Percentiles rank a stretch among this genome's conserved stretches.
Conservation (phyloP, 306 rosid genomes). For the Morella rubra region DNA sequence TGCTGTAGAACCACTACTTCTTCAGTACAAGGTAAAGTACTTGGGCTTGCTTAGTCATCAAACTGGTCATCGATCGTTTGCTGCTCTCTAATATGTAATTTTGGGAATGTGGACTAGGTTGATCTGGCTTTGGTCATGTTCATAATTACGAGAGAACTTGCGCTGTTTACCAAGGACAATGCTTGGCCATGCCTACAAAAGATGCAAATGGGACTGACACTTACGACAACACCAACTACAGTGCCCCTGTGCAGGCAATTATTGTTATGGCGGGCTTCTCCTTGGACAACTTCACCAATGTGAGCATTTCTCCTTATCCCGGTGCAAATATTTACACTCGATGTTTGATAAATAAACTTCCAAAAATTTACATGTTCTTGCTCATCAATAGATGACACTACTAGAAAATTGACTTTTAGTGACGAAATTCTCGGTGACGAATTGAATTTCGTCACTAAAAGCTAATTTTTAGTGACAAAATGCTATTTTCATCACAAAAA, state of each 20-base stretch:
- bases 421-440: too few species aligned
- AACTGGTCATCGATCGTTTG: not conserved
- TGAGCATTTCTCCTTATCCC: slow-evolving; percentile 8
- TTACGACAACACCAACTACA: slow-evolving; percentile 61
- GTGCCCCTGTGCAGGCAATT: slow-evolving; percentile 76
- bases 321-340: too few species aligned
- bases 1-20: slow-evolving; percentile 65
- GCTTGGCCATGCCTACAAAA: slow-evolving; percentile 61
- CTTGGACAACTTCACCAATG: slow-evolving; percentile 59
- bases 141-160: slow-evolving; percentile 91
- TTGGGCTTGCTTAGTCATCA: not conserved
- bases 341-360: too few species aligned
- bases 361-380: too few species aligned
- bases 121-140: slow-evolving; percentile 79
- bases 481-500: too few species aligned
- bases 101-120: slow-evolving; percentile 43
- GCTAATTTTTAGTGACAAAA: too few species aligned
- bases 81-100: not conserved
- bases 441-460: too few species aligned
- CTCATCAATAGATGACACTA: too few species aligned
- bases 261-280: slow-evolving; percentile 91
- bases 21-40: slow-evolving; percentile 48
- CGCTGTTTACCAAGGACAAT: slow-evolving; percentile 38
- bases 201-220: slow-evolving; percentile 56
- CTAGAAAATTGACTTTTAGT: too few species aligned